A percentile compares a stretch with the other conserved stretches of the same genome.
These are phyloP conservation scores for Citeromyces hawaiiensis DNA, from an alignment of 1,139 yeast genomes.

Conservation along the genomic window DNA sequence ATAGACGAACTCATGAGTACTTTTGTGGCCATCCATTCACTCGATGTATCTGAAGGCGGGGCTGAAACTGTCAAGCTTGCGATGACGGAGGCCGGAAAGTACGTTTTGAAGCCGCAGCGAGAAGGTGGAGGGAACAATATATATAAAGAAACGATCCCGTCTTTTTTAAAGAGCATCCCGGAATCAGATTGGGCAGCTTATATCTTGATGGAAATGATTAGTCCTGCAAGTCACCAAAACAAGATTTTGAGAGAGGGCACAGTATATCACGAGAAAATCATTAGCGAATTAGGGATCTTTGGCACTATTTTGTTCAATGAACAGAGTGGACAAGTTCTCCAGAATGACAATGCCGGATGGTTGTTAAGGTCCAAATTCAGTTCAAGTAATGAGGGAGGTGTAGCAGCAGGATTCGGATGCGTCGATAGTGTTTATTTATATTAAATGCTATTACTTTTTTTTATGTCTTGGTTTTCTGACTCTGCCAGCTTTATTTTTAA, in stretches of 20 bases:
- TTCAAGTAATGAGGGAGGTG: constrained; percentile 91
- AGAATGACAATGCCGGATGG: constrained; percentile 71
- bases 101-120: constrained; percentile 89
- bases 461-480: constrained; percentile 42
- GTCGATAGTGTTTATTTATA: constrained; percentile 61
- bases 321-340: constrained; percentile 34
- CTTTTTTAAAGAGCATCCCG: constrained; percentile 45
- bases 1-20: constrained; percentile 34
- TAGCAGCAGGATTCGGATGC: constrained; percentile 97
- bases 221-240: constrained; percentile 58
- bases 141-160: constrained; percentile 75
- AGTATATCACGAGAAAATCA: constrained; percentile 50
- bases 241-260: constrained; percentile 58
- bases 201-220: constrained; percentile 85
- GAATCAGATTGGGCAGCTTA: constrained; percentile 79
- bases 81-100: constrained; percentile 49
- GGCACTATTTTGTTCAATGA: constrained; percentile 75
- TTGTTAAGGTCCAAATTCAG: constrained; percentile 79
- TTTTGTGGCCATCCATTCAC: constrained; percentile 76
- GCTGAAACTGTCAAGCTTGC: constrained; percentile 53
- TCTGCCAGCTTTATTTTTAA: constrained; percentile 23
- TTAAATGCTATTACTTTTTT: constrained; percentile 19
- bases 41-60: constrained; percentile 63
- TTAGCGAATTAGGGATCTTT: constrained; percentile 85
- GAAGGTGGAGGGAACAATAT: constrained; percentile 95